Evolutionary conservation across 2,329 filamentous ascomycete genomes (phyloP), one percentile per base, ranked within the genome.

Genomic region (Hypoxylon rubiginosum): DNA sequence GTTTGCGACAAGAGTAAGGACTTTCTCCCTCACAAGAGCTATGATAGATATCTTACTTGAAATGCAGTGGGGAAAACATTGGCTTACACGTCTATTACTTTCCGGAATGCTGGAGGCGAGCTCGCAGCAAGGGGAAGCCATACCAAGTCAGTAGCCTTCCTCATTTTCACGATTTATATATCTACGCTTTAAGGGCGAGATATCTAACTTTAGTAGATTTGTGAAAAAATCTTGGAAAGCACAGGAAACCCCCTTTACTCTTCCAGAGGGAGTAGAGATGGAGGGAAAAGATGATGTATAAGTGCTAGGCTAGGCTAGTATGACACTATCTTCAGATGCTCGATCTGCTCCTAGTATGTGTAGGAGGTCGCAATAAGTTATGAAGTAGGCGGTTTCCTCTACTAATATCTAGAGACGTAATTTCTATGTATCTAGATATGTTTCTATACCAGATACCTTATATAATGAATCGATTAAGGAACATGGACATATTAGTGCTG

Each of bases 61-160:
- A 11, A 30, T 19, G 5, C 56, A 90, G 87, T 91, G 69, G 88
- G 88, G n/a, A 88, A 86, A 68, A 90, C 85, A 0, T 76, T 91
- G 4, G 89, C 88, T 5, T 91, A 83, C 69, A 91, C 89, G 0
- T 85, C 83, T 0, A 81, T 91, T 15, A 82, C 83, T 0, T 91
- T 91, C 67, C 83, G 78, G 56, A 90, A 90, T 66, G 78, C 77
- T 54, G 84, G 88, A 64, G 88, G 87, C 5, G 83, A 90, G 46
- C 74, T 90, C 3, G 85, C 87, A 10, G 88, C 88, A 0, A 79
- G 88, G 50, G 88, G 88, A 46, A 90, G 88, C 68, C 88, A 91
- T 73, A 91, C 88, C 13, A 91, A 91, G 88, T 90, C 72, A 74
- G 83, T 68, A 34, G 19, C 5, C 19, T 43, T 5, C 10, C 48